phyloP scores from a whole-genome alignment of 768 basidiomycete genomes.

The Plicaturopsis crispa region DNA sequence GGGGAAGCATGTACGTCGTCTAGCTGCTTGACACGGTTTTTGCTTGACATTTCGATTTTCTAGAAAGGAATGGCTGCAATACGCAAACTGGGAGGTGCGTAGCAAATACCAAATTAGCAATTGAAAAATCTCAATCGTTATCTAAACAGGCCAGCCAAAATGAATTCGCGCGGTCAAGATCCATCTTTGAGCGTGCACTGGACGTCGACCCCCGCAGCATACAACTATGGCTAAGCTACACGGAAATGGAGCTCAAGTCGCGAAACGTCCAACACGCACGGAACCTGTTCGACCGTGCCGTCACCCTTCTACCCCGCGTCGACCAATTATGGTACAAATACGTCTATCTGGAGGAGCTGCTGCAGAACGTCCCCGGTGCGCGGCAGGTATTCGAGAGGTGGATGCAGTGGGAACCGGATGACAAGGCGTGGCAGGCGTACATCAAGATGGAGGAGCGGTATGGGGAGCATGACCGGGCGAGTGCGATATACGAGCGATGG shows the following conservation, averaged over 20 bases:
- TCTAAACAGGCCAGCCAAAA: constrained; percentile 78
- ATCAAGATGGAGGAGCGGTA: constrained; percentile 97
- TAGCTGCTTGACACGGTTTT: constrained; percentile 1
- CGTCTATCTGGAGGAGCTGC: constrained; percentile 94
- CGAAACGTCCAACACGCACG: constrained; percentile 96
- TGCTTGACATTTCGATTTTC: constrained; percentile 1
- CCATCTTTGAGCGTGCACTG: constrained; percentile 93
- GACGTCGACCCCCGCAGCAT: constrained; percentile 90
- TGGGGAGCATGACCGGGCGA: constrained; percentile 85
- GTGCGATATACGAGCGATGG: constrained; percentile 90
- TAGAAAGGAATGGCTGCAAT: constrained; percentile 84
- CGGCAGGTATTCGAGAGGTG: constrained; percentile 98
- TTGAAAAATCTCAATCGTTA: constrained; percentile 1
- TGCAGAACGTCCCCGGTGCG: constrained; percentile 93
- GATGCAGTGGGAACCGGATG: constrained; percentile 99
- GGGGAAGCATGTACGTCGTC: constrained; percentile 64
- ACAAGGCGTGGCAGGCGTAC: constrained; percentile 99
- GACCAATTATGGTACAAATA: constrained; percentile 99
- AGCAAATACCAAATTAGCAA: background rate
- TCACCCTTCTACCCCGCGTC: constrained; percentile 91
- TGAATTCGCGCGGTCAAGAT: constrained; percentile 90
- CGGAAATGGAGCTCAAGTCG: constrained; percentile 96
- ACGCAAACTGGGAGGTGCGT: constrained; percentile 78
- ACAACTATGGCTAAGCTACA: constrained; percentile 90
- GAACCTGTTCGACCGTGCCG: constrained; percentile 94